Evolutionary conservation across 306 rosid genomes (phyloP).

Genomic region (Bauhinia variegata): DNA sequence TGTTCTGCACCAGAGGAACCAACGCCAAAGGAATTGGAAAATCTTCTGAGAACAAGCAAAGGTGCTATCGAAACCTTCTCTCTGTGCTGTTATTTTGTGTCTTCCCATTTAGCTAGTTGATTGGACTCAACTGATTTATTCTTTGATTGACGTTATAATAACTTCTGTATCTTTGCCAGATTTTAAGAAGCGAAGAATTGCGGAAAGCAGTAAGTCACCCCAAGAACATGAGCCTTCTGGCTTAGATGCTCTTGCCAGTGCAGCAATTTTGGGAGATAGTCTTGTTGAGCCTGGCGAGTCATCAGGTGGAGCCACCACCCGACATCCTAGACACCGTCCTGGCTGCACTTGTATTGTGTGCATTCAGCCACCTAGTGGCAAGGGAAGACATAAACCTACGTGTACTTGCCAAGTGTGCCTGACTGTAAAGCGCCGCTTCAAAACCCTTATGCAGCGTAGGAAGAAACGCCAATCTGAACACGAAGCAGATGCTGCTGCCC

Average conservation of each 20-base stretch:
- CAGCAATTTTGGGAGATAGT: constrained; percentile 82
- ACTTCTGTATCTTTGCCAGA: constrained; percentile 51
- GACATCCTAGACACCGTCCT: constrained; percentile 88
- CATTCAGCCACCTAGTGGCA: constrained; percentile 97
- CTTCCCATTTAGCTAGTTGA: constrained; percentile 5
- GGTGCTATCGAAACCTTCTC: constrained; percentile 62
- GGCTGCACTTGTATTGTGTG: constrained; percentile 97
- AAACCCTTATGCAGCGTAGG: constrained; percentile 87
- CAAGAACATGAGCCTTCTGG: constrained; percentile 73
- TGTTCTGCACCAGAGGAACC: constrained; percentile 78
- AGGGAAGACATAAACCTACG: constrained; percentile 82
- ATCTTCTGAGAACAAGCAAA: constrained; percentile 64
- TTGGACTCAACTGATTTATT: constrained; percentile 19
- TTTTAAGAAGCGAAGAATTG: constrained; percentile 60
- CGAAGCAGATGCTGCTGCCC: constrained; percentile 47
- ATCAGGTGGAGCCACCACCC: constrained; percentile 76
- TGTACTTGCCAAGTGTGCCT: constrained; percentile 93
- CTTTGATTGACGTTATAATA: constrained; percentile 20
- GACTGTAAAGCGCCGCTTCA: constrained; percentile 93
- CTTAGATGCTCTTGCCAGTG: constrained; percentile 88
- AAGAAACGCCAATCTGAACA: constrained; percentile 80
- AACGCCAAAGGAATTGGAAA: constrained; percentile 68
- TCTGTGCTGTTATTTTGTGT: neutral
- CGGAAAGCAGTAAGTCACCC: constrained; percentile 47
- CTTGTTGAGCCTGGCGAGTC: constrained; percentile 55